Percentiles rank a stretch among this genome's conserved stretches.
phyloP scores from a whole-genome alignment of 345 rosid genomes.

The Tarenaya hassleriana region DNA sequence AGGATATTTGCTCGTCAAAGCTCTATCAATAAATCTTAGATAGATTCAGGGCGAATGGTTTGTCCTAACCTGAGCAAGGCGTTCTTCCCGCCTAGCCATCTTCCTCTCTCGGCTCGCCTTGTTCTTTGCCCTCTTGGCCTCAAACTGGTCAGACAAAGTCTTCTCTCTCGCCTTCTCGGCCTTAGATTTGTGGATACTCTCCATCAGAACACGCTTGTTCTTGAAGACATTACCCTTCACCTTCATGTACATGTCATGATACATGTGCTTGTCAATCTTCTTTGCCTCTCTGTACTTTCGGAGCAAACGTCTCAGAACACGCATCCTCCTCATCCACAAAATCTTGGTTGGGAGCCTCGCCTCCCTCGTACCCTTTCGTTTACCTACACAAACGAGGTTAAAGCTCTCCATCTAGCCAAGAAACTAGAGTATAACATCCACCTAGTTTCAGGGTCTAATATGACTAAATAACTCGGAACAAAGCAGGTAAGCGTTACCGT shows the following conservation, averaged over 20 bases:
- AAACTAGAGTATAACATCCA: too few species aligned
- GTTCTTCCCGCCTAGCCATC: slow-evolving; percentile 33
- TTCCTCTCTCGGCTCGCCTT: slow-evolving; percentile 40
- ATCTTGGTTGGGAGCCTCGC: slow-evolving; percentile 33
- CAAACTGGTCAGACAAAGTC: slow-evolving; percentile 35
- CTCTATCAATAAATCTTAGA: too few species aligned
- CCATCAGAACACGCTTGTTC: slow-evolving; percentile 85
- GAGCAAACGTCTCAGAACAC: slow-evolving; percentile 38
- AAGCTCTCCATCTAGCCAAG: too few species aligned
- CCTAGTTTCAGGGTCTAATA: too few species aligned
- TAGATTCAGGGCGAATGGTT: too few species aligned
- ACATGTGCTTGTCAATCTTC: slow-evolving; percentile 84
- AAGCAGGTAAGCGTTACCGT: too few species aligned
- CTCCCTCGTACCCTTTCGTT: slow-evolving; percentile 35
- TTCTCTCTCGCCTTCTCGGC: slow-evolving; percentile 36
- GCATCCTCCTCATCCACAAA: slow-evolving; percentile 59
- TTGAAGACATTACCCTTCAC: slow-evolving; percentile 78
- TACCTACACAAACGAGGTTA: slow-evolving; percentile 21
- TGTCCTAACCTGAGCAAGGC: too few species aligned
- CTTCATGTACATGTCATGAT: slow-evolving; percentile 87
- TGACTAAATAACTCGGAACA: too few species aligned
- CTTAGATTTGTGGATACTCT: slow-evolving; percentile 38
- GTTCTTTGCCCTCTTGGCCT: slow-evolving; percentile 35
- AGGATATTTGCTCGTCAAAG: too few species aligned
- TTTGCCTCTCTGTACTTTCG: slow-evolving; percentile 61